These are phyloP conservation scores for Stachybotrys chlorohalonatus DNA, from an alignment of 2,329 filamentous ascomycete genomes.

Conservation along the genomic window DNA sequence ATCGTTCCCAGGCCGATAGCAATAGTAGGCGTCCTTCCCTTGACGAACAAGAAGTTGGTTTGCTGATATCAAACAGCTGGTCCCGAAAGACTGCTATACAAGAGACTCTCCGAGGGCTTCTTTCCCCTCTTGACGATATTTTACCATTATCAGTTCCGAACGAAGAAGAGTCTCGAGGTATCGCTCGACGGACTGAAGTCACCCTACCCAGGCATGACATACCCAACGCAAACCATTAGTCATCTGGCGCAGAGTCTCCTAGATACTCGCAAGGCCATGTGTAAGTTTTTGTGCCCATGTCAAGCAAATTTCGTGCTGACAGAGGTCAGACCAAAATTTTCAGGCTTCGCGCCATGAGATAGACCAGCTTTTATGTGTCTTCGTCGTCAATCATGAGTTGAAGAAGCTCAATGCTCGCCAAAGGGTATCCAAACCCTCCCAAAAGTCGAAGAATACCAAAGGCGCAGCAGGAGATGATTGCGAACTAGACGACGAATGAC, in stretches of 20 bases:
- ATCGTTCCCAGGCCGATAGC: conserved; percentile 10
- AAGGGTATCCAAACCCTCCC: conserved; percentile 15
- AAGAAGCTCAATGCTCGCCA: conserved; percentile 28
- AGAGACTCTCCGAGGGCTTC: conserved; percentile 21
- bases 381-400: conserved; percentile 29
- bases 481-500: conserved; percentile 14
- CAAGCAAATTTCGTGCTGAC: not conserved
- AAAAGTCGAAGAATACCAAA: conserved; percentile 13
- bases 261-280: conserved; percentile 22
- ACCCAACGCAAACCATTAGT: conserved; percentile 17
- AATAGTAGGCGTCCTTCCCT: conserved; percentile 2
- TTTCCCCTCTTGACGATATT: conserved; percentile 29
- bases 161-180: conserved; percentile 29
- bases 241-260: conserved; percentile 20
- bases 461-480: conserved; percentile 10
- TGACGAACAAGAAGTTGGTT: not conserved
- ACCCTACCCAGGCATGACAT: conserved; percentile 14
- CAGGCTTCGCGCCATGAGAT: conserved; percentile 20
- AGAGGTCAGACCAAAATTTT: conserved; percentile 18
- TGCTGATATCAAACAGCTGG: not conserved
- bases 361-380: conserved; percentile 21
- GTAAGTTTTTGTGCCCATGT: conserved; percentile 15
- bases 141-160: conserved; percentile 31
- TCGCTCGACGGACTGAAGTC: conserved; percentile 27
- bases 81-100: conserved; percentile 11